Percentiles rank a stretch among this genome's conserved stretches.
These are phyloP conservation scores for Samsoniella hepiali DNA, from an alignment of 2,329 filamentous ascomycete genomes.

Conservation along the genomic window DNA sequence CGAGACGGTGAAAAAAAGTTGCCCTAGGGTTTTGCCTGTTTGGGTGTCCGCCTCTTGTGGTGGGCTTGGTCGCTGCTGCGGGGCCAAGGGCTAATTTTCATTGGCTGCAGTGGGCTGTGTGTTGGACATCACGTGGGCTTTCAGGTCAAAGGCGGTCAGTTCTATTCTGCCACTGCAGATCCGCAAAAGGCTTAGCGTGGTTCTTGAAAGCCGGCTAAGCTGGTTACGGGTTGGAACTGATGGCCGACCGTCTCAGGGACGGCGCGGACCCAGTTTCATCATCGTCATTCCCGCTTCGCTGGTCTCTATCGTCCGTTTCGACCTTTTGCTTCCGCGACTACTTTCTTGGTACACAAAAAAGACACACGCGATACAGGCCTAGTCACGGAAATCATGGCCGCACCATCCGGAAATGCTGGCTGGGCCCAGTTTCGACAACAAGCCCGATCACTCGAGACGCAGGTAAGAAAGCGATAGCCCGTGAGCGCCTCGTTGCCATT, in stretches of 20 bases:
- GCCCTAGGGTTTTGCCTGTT: conserved; percentile 36
- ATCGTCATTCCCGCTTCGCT: conserved; percentile 13
- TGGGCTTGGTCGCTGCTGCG: conserved; percentile 13
- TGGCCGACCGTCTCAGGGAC: neutral
- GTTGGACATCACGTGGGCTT: conserved; percentile 26
- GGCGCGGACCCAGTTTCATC: conserved; percentile 17
- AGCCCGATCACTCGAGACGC: conserved; percentile 80
- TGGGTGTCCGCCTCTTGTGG: conserved; percentile 8
- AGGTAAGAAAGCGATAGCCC: conserved; percentile 56
- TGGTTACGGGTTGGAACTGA: neutral
- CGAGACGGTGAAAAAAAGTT: conserved; percentile 32
- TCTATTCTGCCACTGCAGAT: conserved; percentile 19
- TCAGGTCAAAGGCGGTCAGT: conserved; percentile 30
- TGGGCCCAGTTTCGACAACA: conserved; percentile 96
- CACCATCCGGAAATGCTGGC: conserved; percentile 57
- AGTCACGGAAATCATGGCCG: conserved; percentile 41
- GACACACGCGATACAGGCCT: neutral
- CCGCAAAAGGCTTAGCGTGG: neutral
- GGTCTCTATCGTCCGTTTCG: conserved; percentile 9
- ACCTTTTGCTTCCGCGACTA: neutral
- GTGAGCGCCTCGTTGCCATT: neutral
- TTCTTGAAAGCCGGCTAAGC: neutral
- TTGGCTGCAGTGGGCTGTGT: conserved; percentile 26
- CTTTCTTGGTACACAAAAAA: neutral
- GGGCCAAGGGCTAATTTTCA: conserved; percentile 31